Evolutionary conservation across 352 stramenopile genomes (phyloP), one percentile per base, ranked within the genome.

Genomic region (Phytophthora pinifolia): DNA sequence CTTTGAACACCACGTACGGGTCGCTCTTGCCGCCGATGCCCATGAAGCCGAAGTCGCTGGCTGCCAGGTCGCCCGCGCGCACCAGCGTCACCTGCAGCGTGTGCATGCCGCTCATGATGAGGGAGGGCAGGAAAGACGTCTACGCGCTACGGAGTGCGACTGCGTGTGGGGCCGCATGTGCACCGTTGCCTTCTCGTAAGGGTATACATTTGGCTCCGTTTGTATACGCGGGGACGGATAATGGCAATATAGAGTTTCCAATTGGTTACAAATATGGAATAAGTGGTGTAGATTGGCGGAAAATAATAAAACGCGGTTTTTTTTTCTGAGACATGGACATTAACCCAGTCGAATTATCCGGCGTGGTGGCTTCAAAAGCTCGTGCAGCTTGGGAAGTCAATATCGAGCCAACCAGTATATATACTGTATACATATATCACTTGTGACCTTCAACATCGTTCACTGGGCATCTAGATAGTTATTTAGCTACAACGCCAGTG

Each of bases 21-120:
- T 89, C 79, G 52, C 76, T 88, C 62, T 89, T 88, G 54, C 79
- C 79, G 41, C 76, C 79, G 14, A 89, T 79, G 15, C 74, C 77
- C 62, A 88, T 72, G 60, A 89, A 83, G 18, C 72, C 70, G 17
- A 85, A 86, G 58, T 88, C 78, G 41, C 72, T 81, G 31, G 72
- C 68, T 10, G 73, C 62, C 31, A 88, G 52, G 57, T 88, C 74
- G 38, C 58, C 60, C 25, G 75, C 75, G 25, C 67, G 57, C 46
- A 76, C 50, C 33, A 88, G 59, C 66, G 70, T 79, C 61, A 88
- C 74, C 45, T 81, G 71, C 32, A 88, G 59, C 52, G 73, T 80
- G 47, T 79, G 70, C 72, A 84, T 82, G 31, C 27, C 60, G 39
- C 62, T 73, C 58, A 72, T 72, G 36, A 13, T 50, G 8, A 49